phyloP scores from a whole-genome alignment of 108 stramenopile genomes.

The Conticribra guillardii region DNA sequence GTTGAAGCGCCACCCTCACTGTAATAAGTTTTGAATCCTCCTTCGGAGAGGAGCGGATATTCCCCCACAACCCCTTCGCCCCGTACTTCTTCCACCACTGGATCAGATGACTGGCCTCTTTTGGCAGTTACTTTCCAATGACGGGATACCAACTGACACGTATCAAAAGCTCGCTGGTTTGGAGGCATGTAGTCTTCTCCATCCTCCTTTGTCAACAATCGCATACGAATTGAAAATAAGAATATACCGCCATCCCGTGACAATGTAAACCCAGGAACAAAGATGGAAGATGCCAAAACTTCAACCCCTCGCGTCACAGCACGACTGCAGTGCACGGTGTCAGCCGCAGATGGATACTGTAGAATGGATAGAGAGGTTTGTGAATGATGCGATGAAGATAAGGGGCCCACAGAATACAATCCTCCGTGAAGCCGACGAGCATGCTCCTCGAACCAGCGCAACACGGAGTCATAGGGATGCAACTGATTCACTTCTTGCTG shows the following conservation, averaged over 20 bases:
- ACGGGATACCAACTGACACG: slow-evolving; percentile 56
- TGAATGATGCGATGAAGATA: neutral
- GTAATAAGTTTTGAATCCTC: slow-evolving; percentile 30
- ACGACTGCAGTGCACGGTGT: slow-evolving; percentile 34
- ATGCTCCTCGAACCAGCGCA: slow-evolving; percentile 60
- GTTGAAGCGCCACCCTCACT: neutral
- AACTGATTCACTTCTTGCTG: neutral
- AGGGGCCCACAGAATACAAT: slow-evolving; percentile 17
- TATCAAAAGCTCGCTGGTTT: slow-evolving; percentile 57
- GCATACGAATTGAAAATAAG: slow-evolving; percentile 58
- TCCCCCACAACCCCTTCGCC: slow-evolving; percentile 64
- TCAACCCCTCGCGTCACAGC: slow-evolving; percentile 65
- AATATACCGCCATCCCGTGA: slow-evolving; percentile 21
- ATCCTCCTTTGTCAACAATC: slow-evolving; percentile 50
- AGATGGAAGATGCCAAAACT: slow-evolving; percentile 57
- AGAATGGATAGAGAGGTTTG: slow-evolving; percentile 25
- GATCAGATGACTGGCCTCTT: slow-evolving; percentile 3
- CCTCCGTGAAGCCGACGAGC: slow-evolving; percentile 29
- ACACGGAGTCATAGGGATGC: slow-evolving; percentile 37
- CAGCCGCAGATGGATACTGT: slow-evolving; percentile 19
- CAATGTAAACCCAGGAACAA: slow-evolving; percentile 14
- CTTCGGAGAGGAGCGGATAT: slow-evolving; percentile 58
- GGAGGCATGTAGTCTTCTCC: slow-evolving; percentile 46
- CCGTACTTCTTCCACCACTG: slow-evolving; percentile 25
- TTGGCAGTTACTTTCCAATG: slow-evolving; percentile 62